Conservation (phyloP, 1,284 basidiomycete genomes). For the Boletellus sp. region DNA sequence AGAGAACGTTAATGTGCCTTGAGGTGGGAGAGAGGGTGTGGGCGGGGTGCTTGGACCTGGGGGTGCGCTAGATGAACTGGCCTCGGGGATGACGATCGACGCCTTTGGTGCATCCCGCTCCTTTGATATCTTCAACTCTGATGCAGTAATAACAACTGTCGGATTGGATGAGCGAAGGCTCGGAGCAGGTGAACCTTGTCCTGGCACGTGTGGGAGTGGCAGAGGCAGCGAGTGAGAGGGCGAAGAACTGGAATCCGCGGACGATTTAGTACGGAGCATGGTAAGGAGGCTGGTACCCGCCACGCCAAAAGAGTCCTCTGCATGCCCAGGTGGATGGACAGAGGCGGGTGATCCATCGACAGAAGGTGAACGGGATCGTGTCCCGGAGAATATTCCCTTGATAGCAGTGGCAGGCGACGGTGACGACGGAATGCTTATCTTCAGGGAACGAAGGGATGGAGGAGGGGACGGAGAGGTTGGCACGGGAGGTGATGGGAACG, state of each 20-base stretch:
- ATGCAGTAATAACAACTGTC: conserved; percentile 27
- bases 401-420: conserved; percentile 30
- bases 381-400: conserved; percentile 55
- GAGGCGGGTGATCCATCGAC: conserved; percentile 36
- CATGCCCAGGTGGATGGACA: conserved; percentile 16
- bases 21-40: conserved; percentile 12
- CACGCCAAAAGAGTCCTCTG: conserved; percentile 51
- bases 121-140: conserved; percentile 54
- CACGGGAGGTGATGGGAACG: conserved; percentile 16
- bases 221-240: conserved; percentile 23
- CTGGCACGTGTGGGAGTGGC: conserved; percentile 18
- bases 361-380: conserved; percentile 57
- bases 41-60: conserved; percentile 11
- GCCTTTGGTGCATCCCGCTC: conserved; percentile 36
- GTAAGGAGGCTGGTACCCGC: conserved; percentile 52
- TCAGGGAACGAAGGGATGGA: conserved; percentile 43
- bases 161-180: conserved; percentile 24
- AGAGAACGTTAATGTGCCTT: conserved; percentile 35
- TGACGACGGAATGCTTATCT: conserved; percentile 19
- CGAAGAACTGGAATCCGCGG: conserved; percentile 27
- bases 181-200: conserved; percentile 28
- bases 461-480: conserved; percentile 45
- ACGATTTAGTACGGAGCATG: conserved; percentile 44
- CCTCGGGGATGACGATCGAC: conserved; percentile 10
- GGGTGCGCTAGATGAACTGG: conserved; percentile 21